These are phyloP conservation scores for Jatropha podagrica DNA, from an alignment of 441 rosid species.

Conservation along the genomic window DNA sequence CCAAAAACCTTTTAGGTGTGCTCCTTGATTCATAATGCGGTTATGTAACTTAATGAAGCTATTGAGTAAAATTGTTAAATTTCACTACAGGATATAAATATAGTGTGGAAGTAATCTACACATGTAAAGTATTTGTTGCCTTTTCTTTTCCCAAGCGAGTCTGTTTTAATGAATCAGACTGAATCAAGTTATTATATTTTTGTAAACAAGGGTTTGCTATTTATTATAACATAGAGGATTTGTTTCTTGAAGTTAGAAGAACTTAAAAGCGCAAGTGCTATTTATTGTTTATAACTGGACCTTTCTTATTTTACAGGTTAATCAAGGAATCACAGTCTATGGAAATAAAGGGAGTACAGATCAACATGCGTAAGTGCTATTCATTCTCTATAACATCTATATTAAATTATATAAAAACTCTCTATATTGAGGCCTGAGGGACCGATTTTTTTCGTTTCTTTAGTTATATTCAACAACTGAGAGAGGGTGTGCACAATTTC, in stretches of 20 bases:
- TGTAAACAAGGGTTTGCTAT: not conserved
- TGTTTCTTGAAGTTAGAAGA: not conserved
- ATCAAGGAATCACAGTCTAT: slow-evolving; percentile 91
- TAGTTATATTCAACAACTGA: slow-evolving; percentile 96
- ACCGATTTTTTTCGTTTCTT: slow-evolving; percentile 14
- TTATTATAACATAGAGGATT: not conserved
- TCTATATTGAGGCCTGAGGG: slow-evolving; percentile 11
- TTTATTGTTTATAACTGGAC: not conserved
- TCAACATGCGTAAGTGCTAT: slow-evolving; percentile 91
- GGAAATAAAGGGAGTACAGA: slow-evolving; percentile 99
- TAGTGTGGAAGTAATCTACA: not conserved
- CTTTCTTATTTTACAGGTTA: slow-evolving; percentile 23
- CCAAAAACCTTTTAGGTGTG: not conserved
- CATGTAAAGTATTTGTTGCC: not conserved
- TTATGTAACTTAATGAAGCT: not conserved
- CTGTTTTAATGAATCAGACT: not conserved
- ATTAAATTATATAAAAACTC: slow-evolving; percentile 10
- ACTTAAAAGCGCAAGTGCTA: not conserved
- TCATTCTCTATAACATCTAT: slow-evolving; percentile 5
- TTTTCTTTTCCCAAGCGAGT: not conserved
- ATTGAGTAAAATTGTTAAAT: not conserved
- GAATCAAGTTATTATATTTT: not conserved
- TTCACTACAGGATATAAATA: not conserved
- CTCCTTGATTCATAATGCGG: not conserved
- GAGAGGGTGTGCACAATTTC: slow-evolving; percentile 98